Evolutionary conservation across 2,329 filamentous ascomycete species (phyloP).

Genomic region (Beauveria scarabaeidicola): DNA sequence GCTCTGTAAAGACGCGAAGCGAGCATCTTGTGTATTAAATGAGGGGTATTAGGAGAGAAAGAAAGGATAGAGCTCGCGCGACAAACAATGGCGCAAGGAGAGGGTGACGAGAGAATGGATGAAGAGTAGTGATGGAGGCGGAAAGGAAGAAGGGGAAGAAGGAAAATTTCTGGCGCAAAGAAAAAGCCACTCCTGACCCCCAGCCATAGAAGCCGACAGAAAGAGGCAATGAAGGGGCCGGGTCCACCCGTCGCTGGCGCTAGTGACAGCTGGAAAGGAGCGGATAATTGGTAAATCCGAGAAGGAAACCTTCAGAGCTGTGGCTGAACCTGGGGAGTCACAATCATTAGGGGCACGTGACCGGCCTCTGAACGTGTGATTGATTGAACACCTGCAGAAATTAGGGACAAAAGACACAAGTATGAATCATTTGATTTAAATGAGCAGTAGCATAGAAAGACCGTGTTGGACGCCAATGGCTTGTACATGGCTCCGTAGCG

Average conservation of each 20-base stretch:
- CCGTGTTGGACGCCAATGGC: not conserved
- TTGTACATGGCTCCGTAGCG: not conserved
- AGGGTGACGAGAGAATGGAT: conserved; percentile 20
- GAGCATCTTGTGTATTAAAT: conserved; percentile 52
- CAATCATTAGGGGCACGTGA: not conserved
- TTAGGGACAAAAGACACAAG: not conserved
- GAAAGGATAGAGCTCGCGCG: conserved; percentile 21
- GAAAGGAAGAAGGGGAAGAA: conserved; percentile 17
- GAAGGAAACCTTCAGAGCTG: not conserved
- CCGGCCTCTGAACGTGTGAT: not conserved
- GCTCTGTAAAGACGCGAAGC: conserved; percentile 63
- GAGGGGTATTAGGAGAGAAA: conserved; percentile 26
- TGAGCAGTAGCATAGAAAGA: not conserved
- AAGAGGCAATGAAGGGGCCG: conserved; percentile 26
- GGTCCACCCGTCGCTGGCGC: conserved; percentile 17
- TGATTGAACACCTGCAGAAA: not conserved
- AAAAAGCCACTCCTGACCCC: conserved; percentile 24
- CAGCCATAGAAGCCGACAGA: conserved; percentile 36
- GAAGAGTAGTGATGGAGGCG: conserved; percentile 16
- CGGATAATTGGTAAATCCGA: conserved; percentile 9
- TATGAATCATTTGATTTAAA: not conserved
- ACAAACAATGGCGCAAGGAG: conserved; percentile 16
- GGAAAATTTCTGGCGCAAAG: conserved; percentile 30
- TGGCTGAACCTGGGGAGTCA: not conserved
- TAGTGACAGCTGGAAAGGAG: conserved; percentile 13